phyloP scores from a whole-genome alignment of 2,329 filamentous ascomycete genomes.

The Sporothrix sp. region DNA sequence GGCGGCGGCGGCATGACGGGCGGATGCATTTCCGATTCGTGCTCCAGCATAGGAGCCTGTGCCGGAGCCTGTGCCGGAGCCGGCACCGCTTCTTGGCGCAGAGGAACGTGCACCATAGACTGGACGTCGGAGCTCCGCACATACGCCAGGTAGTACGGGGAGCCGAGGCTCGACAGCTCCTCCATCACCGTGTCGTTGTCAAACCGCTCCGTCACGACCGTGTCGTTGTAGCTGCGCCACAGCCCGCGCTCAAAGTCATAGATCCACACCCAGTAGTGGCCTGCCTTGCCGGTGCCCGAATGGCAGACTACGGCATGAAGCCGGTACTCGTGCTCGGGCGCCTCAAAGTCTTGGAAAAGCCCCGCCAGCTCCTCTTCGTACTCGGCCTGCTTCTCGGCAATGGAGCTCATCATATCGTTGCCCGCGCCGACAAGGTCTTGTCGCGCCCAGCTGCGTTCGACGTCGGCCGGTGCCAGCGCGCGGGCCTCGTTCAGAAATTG shows the following conservation, averaged over 20 bases:
- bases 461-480: constrained; percentile 1
- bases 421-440: background rate
- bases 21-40: no score
- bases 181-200: constrained; percentile 62
- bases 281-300: constrained; percentile 57
- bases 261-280: constrained; percentile 97
- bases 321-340: constrained; percentile 55
- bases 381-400: constrained; percentile 10
- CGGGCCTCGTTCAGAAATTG: constrained; percentile 4
- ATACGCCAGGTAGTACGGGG: constrained; percentile 43
- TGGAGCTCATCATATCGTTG: constrained; percentile 1
- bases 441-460: constrained; percentile 3
- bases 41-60: no score
- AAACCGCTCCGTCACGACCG: constrained; percentile 59
- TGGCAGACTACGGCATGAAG: constrained; percentile 93
- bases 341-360: constrained; percentile 53
- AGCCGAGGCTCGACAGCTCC: constrained; percentile 56
- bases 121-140: constrained; percentile 23
- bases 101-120: constrained; percentile 22
- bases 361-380: constrained; percentile 29
- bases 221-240: constrained; percentile 95
- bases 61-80: background rate
- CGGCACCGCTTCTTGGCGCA: background rate
- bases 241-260: constrained; percentile 71
- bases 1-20: background rate